Evolutionary conservation across 164 flowering plant genomes (phyloP).

Genomic region (Euptelea pleiosperma): DNA sequence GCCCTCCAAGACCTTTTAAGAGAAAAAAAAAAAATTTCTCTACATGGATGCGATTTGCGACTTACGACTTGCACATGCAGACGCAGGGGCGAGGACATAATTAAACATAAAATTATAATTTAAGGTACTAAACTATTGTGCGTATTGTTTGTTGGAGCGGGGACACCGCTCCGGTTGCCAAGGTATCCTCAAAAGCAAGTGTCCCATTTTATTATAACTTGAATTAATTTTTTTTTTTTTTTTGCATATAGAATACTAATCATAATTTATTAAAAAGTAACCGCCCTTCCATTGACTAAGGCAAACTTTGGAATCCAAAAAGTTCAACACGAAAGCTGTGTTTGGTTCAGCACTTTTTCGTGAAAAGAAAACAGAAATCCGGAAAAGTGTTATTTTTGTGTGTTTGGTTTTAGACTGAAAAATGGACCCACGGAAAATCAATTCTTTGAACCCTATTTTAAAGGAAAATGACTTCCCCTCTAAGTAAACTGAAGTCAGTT

Average conservation of each 20-base stretch:
- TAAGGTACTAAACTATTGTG: neutral
- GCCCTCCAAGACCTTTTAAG: too few relatives aligned
- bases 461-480: too few relatives aligned
- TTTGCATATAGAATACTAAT: too few relatives aligned
- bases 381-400: neutral
- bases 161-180: slow-evolving; percentile 2
- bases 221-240: too few relatives aligned
- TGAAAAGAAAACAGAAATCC: neutral
- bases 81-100: too few relatives aligned
- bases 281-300: too few relatives aligned
- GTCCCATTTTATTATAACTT: neutral
- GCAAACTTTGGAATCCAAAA: neutral
- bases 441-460: neutral
- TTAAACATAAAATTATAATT: too few relatives aligned
- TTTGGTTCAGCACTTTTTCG: neutral
- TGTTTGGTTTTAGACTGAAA: neutral
- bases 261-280: too few relatives aligned
- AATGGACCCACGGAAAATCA: too few relatives aligned
- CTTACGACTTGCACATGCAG: too few relatives aligned
- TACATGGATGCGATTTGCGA: too few relatives aligned
- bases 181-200: neutral
- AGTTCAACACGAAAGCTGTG: slow-evolving; percentile 4
- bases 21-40: too few relatives aligned
- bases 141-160: neutral
- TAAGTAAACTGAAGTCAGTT: neutral